These are phyloP conservation scores for Saccharomycopsis synnaedendra DNA, from an alignment of 805 yeast genomes.

Conservation along the genomic window DNA sequence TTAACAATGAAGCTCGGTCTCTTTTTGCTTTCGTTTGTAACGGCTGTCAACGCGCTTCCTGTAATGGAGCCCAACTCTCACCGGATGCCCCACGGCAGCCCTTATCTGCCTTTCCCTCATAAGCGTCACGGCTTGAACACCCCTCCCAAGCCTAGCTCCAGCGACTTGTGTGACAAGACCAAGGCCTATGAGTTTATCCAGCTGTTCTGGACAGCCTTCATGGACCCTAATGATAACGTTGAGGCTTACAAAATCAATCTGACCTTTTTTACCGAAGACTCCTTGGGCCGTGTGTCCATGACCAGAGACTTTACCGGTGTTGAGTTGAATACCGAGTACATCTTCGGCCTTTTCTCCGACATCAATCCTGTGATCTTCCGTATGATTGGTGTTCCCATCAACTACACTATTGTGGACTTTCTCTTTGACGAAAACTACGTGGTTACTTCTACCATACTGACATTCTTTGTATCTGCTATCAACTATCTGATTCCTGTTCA, in stretches of 20 bases:
- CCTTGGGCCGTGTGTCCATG: slow-evolving; percentile 18
- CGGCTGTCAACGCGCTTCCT: no score
- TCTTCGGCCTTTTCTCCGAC: slow-evolving; percentile 19
- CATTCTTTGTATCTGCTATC: slow-evolving; percentile 14
- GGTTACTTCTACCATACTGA: slow-evolving; percentile 13
- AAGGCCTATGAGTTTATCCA: slow-evolving; percentile 3
- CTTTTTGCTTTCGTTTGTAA: no score
- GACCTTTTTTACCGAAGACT: slow-evolving; percentile 17
- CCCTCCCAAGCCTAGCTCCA: not conserved
- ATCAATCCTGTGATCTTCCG: slow-evolving; percentile 9
- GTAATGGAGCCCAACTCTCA: no score
- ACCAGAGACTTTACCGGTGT: slow-evolving; percentile 19
- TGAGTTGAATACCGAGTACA: slow-evolving; percentile 20
- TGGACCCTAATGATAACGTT: slow-evolving; percentile 14
- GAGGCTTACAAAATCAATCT: slow-evolving; percentile 19
- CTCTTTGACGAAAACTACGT: slow-evolving; percentile 14
- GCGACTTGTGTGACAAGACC: not conserved
- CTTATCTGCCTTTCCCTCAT: no score
- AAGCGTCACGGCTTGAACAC: no score
- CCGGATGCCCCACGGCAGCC: no score
- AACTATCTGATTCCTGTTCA: slow-evolving; percentile 17
- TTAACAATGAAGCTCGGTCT: no score
- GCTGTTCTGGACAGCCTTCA: slow-evolving; percentile 20
- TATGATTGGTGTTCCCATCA: slow-evolving; percentile 17
- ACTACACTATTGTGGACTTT: slow-evolving; percentile 14